These are phyloP conservation scores for Mycena amicta DNA, from an alignment of 768 basidiomycete species.

Conservation along the genomic window DNA sequence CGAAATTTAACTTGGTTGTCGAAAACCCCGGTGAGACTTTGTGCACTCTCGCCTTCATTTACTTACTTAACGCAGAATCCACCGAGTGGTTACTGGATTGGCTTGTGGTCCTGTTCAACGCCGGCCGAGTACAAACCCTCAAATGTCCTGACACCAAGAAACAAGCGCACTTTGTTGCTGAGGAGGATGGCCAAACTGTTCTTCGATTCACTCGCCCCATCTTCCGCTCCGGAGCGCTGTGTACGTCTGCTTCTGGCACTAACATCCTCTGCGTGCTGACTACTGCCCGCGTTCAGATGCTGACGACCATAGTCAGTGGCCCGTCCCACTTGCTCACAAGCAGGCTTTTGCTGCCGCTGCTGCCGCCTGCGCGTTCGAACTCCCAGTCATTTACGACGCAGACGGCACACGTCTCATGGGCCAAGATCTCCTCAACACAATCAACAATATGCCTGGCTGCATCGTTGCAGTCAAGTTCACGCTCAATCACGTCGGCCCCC, in stretches of 20 bases:
- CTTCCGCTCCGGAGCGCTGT: not conserved
- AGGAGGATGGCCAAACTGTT: not conserved
- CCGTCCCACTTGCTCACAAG: not conserved
- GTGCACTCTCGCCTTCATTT: not conserved
- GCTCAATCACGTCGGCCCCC: too few relatives aligned
- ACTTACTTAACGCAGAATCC: not conserved
- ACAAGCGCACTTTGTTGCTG: not conserved
- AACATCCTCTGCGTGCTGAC: not conserved
- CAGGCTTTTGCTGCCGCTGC: not conserved
- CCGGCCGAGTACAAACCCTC: not conserved
- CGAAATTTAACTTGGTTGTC: not conserved
- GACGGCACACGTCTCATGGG: not conserved
- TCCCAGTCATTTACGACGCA: not conserved
- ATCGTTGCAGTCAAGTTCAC: not conserved
- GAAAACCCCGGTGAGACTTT: not conserved
- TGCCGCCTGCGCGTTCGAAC: not conserved
- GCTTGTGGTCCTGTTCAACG: not conserved
- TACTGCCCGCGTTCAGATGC: not conserved
- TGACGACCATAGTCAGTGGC: not conserved
- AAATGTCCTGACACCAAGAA: not conserved
- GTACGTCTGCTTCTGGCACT: not conserved
- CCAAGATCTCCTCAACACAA: not conserved
- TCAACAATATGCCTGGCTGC: not conserved
- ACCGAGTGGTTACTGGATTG: not conserved
- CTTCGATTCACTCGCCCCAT: not conserved